Conservation (phyloP, 2,329 filamentous ascomycete genomes). For the Diplodia scrobiculata region DNA sequence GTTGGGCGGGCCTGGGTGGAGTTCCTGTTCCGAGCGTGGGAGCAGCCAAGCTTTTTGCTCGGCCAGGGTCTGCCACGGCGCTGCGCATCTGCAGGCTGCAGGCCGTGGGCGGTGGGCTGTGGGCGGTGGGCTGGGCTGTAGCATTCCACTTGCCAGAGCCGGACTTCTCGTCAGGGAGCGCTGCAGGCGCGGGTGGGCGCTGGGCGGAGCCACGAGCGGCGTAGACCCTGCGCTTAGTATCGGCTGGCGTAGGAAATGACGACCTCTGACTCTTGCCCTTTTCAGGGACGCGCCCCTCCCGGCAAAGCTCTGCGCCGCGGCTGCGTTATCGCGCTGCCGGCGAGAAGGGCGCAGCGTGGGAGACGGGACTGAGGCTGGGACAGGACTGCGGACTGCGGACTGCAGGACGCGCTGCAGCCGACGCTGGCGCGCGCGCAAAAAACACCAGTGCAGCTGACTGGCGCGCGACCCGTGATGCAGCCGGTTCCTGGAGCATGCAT, state of each 20-base stretch:
- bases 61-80: background rate
- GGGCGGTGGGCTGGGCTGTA: too few species aligned
- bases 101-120: too few species aligned
- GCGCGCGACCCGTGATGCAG: slow-evolving; percentile 19
- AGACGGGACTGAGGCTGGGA: too few species aligned
- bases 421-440: background rate
- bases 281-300: slow-evolving; percentile 20
- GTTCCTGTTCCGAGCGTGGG: background rate
- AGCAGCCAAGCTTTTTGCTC: background rate
- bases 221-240: slow-evolving; percentile 2
- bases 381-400: too few species aligned
- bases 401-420: slow-evolving; percentile 16
- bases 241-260: slow-evolving; percentile 9
- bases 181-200: slow-evolving; percentile 6
- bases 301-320: background rate
- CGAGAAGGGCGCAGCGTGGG: background rate
- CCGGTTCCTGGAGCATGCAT: background rate
- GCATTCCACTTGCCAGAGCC: too few species aligned
- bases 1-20: background rate
- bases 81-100: background rate
- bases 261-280: slow-evolving; percentile 5
- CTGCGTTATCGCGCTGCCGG: background rate
- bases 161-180: background rate
- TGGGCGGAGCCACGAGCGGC: background rate
- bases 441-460: slow-evolving; percentile 17